A percentile compares a stretch with the other conserved stretches of the same genome.
phyloP scores from a whole-genome alignment of 257 asterid species.

The Lycium barbarum region DNA sequence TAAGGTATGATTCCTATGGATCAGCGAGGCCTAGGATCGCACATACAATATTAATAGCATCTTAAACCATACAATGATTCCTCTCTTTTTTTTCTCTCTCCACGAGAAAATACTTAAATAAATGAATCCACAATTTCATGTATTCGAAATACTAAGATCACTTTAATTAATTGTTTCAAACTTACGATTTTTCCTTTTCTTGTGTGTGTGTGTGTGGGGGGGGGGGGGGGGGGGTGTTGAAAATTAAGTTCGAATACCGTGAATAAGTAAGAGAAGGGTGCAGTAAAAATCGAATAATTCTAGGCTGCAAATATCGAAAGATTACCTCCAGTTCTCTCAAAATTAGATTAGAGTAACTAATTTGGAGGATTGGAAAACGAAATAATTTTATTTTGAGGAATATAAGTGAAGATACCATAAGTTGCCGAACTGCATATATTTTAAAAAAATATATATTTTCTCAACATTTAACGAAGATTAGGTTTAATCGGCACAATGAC shows the following conservation, averaged over 20 bases:
- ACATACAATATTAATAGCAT: slow-evolving; percentile 42
- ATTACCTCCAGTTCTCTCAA: not conserved
- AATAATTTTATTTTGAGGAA: no score
- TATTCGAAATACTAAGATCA: not conserved
- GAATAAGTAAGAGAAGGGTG: not conserved
- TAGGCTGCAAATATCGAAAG: not conserved
- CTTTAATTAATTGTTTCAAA: no score
- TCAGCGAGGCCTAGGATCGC: slow-evolving; percentile 69
- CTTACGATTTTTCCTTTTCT: no score
- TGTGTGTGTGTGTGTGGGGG: no score
- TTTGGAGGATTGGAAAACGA: no score
- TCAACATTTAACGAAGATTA: not conserved
- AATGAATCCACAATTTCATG: not conserved
- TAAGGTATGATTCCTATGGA: slow-evolving; percentile 55
- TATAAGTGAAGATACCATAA: no score
- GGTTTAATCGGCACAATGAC: not conserved
- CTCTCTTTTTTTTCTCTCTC: not conserved
- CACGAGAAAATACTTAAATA: not conserved
- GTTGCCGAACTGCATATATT: no score
- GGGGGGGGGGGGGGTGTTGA: not conserved
- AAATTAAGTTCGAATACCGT: not conserved
- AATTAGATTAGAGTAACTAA: not conserved
- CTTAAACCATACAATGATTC: slow-evolving; percentile 24
- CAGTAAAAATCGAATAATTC: not conserved
- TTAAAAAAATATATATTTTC: not conserved